Conservation (phyloP, 352 stramenopile species). For the Blastocystis sp. region DNA sequence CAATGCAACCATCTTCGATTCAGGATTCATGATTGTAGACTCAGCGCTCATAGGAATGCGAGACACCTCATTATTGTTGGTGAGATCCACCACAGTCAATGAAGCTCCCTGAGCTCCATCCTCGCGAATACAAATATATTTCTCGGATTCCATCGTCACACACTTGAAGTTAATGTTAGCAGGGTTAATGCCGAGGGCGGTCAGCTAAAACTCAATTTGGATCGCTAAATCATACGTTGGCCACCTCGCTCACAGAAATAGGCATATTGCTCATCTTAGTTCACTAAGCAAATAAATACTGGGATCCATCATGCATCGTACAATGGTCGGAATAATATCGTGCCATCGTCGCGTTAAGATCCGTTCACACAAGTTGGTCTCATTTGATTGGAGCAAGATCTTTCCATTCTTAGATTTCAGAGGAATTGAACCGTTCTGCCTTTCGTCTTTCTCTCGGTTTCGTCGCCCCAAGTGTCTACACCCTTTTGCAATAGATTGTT, state of each 20-base stretch:
- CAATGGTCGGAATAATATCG: neutral
- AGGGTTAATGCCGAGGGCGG: conserved; percentile 76
- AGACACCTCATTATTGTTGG: conserved; percentile 71
- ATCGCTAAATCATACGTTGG: neutral
- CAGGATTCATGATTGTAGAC: conserved; percentile 99
- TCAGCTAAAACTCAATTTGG: conserved; percentile 67
- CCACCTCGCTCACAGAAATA: conserved; percentile 44
- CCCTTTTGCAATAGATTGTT: neutral
- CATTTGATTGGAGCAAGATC: neutral
- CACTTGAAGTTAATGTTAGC: conserved; percentile 85
- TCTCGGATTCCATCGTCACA: conserved; percentile 82
- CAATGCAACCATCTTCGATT: conserved; percentile 80
- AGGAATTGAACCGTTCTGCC: no score
- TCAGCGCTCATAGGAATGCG: conserved; percentile 93
- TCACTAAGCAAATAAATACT: conserved; percentile 12
- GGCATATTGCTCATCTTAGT: conserved; percentile 29
- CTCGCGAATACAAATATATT: conserved; percentile 83
- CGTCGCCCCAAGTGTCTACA: neutral
- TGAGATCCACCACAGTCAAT: conserved; percentile 74
- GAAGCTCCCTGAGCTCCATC: conserved; percentile 74
- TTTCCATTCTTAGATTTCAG: no score
- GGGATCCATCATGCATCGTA: conserved; percentile 24
- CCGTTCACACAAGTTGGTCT: neutral
- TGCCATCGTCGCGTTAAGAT: neutral
- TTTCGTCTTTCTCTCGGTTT: neutral